phyloP scores from a whole-genome alignment of 2,329 filamentous ascomycete species.

The Seiridium unicorne region DNA sequence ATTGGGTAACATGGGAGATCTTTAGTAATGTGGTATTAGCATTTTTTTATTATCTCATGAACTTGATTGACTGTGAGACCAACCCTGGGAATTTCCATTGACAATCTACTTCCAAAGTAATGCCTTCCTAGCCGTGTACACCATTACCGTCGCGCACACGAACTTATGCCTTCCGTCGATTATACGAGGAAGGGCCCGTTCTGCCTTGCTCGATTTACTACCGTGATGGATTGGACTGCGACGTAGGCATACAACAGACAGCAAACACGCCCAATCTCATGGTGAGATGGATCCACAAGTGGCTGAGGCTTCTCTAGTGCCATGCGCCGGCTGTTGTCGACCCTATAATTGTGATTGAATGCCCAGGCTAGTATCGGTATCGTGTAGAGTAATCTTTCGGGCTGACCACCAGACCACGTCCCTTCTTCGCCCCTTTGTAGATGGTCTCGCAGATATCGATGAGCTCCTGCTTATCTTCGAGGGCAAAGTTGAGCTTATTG shows the following conservation, averaged over 20 bases:
- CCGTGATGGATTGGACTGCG: too few relatives aligned
- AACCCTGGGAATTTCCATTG: slow-evolving; percentile 26
- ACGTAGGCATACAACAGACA: too few relatives aligned
- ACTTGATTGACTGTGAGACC: slow-evolving; percentile 31
- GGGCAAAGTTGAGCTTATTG: slow-evolving; percentile 95
- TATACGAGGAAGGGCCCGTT: too few relatives aligned
- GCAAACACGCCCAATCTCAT: too few relatives aligned
- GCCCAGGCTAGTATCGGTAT: slow-evolving; percentile 24
- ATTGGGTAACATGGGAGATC: background rate
- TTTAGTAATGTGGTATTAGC: slow-evolving; percentile 21
- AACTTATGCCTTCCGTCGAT: too few relatives aligned
- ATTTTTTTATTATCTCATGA: slow-evolving; percentile 13
- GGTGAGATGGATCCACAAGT: too few relatives aligned
- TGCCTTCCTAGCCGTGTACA: too few relatives aligned
- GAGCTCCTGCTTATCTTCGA: slow-evolving; percentile 97
- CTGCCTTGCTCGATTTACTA: too few relatives aligned
- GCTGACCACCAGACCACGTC: slow-evolving; percentile 90
- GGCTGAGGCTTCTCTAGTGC: too few relatives aligned
- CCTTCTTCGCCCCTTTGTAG: slow-evolving; percentile 98
- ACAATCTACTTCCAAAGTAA: too few relatives aligned
- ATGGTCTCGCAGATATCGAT: slow-evolving; percentile 99
- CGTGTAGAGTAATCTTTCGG: slow-evolving; percentile 67
- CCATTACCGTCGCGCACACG: too few relatives aligned
- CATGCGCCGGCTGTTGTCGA: too few relatives aligned
- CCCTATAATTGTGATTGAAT: background rate